These are phyloP conservation scores for Lentinula detonsa DNA, from an alignment of 768 basidiomycete species.

Conservation along the genomic window DNA sequence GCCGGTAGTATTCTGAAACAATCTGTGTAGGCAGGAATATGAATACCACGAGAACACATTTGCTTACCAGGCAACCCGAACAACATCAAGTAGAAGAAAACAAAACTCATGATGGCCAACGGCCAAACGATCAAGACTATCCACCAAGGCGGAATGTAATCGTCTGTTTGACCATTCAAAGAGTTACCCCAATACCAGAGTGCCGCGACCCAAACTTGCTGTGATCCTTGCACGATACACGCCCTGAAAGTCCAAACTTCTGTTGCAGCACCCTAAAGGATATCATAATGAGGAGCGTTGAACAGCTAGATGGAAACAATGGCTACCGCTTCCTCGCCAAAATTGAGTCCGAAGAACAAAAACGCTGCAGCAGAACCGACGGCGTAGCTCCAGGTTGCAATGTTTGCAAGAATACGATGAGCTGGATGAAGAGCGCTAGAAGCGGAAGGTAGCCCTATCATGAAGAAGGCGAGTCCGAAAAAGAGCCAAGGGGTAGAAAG, in stretches of 20 bases:
- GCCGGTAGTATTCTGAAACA: conserved; percentile 74
- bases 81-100: conserved; percentile 60
- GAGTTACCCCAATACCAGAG: conserved; percentile 95
- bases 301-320: conserved; percentile 24
- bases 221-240: conserved; percentile 90
- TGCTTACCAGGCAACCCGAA: conserved; percentile 73
- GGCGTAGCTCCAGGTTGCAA: conserved; percentile 90
- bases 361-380: conserved; percentile 91
- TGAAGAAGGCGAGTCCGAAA: conserved; percentile 86
- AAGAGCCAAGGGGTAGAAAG: conserved; percentile 87
- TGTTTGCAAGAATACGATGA: conserved; percentile 64
- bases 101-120: conserved; percentile 44
- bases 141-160: conserved; percentile 73
- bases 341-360: conserved; percentile 92
- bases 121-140: conserved; percentile 41
- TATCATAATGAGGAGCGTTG: not conserved
- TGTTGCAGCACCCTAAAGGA: conserved; percentile 76
- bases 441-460: conserved; percentile 85
- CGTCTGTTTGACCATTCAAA: conserved; percentile 49
- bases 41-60: conserved; percentile 21
- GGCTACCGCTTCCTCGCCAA: conserved; percentile 90
- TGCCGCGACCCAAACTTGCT: conserved; percentile 94
- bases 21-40: not conserved
- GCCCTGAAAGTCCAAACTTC: conserved; percentile 92
- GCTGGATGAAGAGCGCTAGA: conserved; percentile 49